These are phyloP conservation scores for Trametes cinnabarina DNA, from an alignment of 768 basidiomycete genomes.

Conservation along the genomic window DNA sequence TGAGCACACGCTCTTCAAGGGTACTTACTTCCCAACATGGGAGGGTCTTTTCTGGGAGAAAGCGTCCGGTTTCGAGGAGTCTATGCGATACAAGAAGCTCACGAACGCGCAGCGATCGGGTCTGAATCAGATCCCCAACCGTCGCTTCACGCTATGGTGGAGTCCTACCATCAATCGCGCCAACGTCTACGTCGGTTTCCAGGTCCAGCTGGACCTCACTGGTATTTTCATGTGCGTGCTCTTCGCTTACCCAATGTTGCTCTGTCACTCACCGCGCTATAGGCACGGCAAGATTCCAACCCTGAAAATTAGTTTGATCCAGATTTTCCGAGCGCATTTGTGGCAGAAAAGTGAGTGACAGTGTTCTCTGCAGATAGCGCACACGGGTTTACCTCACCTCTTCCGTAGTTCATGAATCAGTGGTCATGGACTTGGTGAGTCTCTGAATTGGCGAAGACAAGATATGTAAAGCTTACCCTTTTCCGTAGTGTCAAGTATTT, in stretches of 20 bases:
- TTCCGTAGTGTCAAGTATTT: constrained; percentile 85
- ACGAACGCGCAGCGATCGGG: constrained; percentile 99
- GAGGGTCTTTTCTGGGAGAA: constrained; percentile 99
- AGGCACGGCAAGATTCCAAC: constrained; percentile 99
- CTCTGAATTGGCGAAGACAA: too few relatives aligned
- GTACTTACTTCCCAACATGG: constrained; percentile 97
- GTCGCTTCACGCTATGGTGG: constrained; percentile 99
- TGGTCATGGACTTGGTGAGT: constrained; percentile 85
- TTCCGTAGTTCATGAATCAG: constrained; percentile 76
- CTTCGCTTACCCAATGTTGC: not conserved
- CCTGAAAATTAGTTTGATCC: constrained; percentile 97
- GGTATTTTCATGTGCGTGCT: constrained; percentile 82
- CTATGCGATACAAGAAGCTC: constrained; percentile 93
- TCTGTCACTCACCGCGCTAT: constrained; percentile 9
- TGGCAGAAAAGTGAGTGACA: constrained; percentile 93
- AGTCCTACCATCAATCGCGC: constrained; percentile 98
- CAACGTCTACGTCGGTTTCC: constrained; percentile 99
- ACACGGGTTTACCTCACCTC: constrained; percentile 11
- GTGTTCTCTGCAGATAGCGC: constrained; percentile 22
- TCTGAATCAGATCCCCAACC: constrained; percentile 96
- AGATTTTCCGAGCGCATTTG: constrained; percentile 99
- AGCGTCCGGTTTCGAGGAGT: constrained; percentile 94
- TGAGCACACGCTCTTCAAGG: constrained; percentile 96
- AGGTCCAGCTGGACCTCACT: constrained; percentile 96
- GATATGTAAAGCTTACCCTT: not conserved